Percentiles rank a stretch among this genome's conserved stretches.
phyloP scores from a whole-genome alignment of 202 grass and related monocot species.

The Brachypodium distachyon region DNA sequence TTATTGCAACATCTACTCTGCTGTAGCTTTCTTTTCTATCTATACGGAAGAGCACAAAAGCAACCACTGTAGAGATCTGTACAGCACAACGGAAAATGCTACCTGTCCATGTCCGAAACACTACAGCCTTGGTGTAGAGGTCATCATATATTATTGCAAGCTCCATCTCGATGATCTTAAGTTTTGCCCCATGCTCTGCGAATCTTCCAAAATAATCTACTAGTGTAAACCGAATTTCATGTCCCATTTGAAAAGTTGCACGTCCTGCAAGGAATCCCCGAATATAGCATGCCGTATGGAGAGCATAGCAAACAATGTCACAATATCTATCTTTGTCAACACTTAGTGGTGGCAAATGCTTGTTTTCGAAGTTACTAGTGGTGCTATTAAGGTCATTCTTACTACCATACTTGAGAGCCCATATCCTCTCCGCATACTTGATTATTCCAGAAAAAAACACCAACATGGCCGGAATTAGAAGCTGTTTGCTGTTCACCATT shows the following conservation, averaged over 20 bases:
- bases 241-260: not conserved
- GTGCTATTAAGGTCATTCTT: not conserved
- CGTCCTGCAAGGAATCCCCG: not conserved
- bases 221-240: not conserved
- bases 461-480: not conserved
- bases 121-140: not conserved
- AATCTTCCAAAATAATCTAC: not conserved
- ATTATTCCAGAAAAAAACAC: constrained; percentile 7
- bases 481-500: not conserved
- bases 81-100: not conserved
- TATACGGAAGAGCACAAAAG: not conserved
- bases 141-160: not conserved
- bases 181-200: not conserved
- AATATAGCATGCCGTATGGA: not conserved
- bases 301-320: constrained; percentile 4
- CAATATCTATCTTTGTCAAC: not conserved
- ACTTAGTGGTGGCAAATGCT: not conserved
- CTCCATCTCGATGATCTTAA: not conserved
- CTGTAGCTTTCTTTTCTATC: not conserved
- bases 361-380: not conserved
- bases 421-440: not conserved
- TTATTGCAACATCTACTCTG: not conserved
- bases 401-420: constrained; percentile 4
- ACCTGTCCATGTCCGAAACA: not conserved
- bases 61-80: not conserved